Base-by-base conservation (phyloP, 495 filamentous ascomycete species). In the Aspergillus leporis region DNA sequence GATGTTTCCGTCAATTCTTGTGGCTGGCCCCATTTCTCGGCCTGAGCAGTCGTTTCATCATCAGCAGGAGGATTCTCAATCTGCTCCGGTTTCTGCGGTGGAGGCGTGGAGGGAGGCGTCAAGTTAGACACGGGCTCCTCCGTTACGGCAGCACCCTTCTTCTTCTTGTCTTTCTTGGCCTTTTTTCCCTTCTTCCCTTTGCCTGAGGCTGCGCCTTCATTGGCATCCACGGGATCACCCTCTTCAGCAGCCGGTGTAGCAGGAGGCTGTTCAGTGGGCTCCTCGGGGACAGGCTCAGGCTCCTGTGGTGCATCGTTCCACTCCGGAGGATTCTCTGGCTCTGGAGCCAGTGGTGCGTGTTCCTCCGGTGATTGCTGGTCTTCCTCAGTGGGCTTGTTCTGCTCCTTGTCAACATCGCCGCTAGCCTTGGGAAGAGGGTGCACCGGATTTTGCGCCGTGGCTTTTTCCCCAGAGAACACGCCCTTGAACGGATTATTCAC, bases 31-130 rank as follows among this genome's bases (percentile, higher is more conserved):
- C 55, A 51, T 18, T 59, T 56, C 13, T 54, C 62, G 50, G 51
- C n/a, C 1, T 51, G 51, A 45, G 62, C 56, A 21, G 56, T 13
- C 21, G 56, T 19, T 14, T 60, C 51, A 18, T 60, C 51, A 18
- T 55, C 58, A 31, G 51, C 48, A 18, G 66, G 51, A 49, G 47
- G 30, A 32, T 57, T 61, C 19, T 51, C 25, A 6, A 51, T 47
- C 14, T 67, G 50, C 36, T 51, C 53, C 1, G 62, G 40, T 3
- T 59, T 47, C 25, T 61, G 60, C 5, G 61, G 66, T 19, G 71
- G 73, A 43, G 77, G 77, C 22, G 77, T 79, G 21, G 66, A 70
- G 31, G 77, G 77, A 1, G 77, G 77, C 3, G 77, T 79, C 53
- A 76, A 49, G 48, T 66, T 73, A 22, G 68, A 58, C 7, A 63